A percentile compares a stretch with the other conserved stretches of the same genome.
Conservation (phyloP, 805 yeast species). For the Zygosaccharomyces rouxii region DNA sequence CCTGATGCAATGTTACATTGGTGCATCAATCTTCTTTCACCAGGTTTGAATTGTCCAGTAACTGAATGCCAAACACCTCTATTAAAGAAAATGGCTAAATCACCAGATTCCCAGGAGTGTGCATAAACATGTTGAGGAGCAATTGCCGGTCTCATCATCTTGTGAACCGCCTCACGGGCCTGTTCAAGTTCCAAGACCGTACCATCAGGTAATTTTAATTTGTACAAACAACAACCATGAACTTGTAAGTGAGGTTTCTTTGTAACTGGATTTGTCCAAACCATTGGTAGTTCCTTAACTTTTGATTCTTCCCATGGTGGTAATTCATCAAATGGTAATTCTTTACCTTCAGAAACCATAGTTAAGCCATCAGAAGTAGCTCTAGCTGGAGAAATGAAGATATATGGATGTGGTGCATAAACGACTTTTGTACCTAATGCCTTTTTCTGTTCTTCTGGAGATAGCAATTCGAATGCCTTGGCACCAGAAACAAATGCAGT, state of each 20-base stretch:
- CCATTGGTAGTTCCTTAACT: conserved; percentile 74
- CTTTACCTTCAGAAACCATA: conserved; percentile 77
- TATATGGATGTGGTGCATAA: conserved; percentile 91
- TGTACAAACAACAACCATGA: conserved; percentile 82
- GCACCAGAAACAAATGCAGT: conserved; percentile 88
- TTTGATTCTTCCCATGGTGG: conserved; percentile 83
- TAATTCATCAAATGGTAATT: conserved; percentile 57
- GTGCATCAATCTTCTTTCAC: conserved; percentile 83
- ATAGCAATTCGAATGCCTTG: conserved; percentile 62
- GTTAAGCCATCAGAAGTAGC: conserved; percentile 86
- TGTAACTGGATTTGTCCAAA: conserved; percentile 90
- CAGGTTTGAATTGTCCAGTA: conserved; percentile 78
- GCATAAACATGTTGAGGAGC: conserved; percentile 69
- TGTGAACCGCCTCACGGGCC: conserved; percentile 69
- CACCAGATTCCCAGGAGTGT: conserved; percentile 81
- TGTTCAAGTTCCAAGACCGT: conserved; percentile 58
- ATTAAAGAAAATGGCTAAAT: conserved; percentile 79
- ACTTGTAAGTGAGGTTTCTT: conserved; percentile 78
- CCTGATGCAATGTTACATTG: conserved; percentile 91
- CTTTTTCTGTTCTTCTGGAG: conserved; percentile 65
- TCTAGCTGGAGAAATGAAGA: conserved; percentile 70
- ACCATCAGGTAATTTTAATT: conserved; percentile 52
- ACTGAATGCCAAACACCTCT: conserved; percentile 91
- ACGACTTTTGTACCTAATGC: conserved; percentile 77
- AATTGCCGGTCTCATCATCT: conserved; percentile 82